Evolutionary conservation across 2,329 filamentous ascomycete species (phyloP), one percentile per base, ranked within the genome.

Genomic region (Cylindrodendrum hubeiense): DNA sequence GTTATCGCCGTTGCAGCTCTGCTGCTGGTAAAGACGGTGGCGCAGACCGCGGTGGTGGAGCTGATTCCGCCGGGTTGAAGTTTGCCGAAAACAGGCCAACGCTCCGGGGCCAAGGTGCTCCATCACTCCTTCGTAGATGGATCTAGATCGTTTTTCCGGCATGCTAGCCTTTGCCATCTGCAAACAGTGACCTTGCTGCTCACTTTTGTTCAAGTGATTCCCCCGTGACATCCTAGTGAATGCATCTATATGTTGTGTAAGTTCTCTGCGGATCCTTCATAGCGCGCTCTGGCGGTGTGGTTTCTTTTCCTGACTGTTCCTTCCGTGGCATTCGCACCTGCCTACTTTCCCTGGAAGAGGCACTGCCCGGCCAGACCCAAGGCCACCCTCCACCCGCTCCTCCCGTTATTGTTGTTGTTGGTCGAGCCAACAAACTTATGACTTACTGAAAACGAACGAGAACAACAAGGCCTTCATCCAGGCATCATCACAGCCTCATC

Each of bases 41-140:
- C 60, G 60, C 60, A 63, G 60, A 15, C 37, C 46, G n/a, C n/a
- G n/a, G n/a, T 52, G 39, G 60, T 63, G 60, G 60, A 63, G 60
- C 47, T 52, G 53, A 52, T 58, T 47, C 39, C 58, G 28, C 43
- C 30, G 26, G 54, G 51, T 58, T 53, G 53, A 58, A 58, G 60
- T 44, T 51, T 56, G 44, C 44, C 19, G 43, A 58, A 39, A 26
- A 43, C 30, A 41, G 52, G 28, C 53, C 46, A 52, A 51, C 39
- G n/a, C 33, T 24, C 33, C 19, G 30, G 17, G 17, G 39, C 53
- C 28, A 30, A 47, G 17, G 54, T 44, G 53, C 28, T 24, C 60
- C 26, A 58, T 58, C 53, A 53, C 24, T 53, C 39, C 39, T 30
- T 43, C 47, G 17, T 63, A 34, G 44, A 52, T 39, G 30, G 54